These are phyloP conservation scores for Hypoxylon fragiforme DNA, from an alignment of 495 filamentous ascomycete genomes.

Conservation along the genomic window DNA sequence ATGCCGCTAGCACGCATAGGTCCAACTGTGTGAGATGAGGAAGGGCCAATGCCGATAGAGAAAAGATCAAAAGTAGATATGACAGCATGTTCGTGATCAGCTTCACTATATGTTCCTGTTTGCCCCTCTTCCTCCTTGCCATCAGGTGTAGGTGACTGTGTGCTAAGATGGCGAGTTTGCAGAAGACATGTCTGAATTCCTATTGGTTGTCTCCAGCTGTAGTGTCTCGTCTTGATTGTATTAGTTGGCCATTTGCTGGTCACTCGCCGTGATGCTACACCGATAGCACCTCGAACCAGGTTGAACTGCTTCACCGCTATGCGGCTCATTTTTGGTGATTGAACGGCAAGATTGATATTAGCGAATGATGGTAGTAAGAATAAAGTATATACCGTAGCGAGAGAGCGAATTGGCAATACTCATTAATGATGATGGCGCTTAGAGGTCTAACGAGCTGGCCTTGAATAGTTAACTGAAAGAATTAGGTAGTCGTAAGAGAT, in stretches of 20 bases:
- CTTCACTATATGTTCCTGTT: slow-evolving; percentile 40
- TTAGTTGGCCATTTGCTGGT: slow-evolving; percentile 20
- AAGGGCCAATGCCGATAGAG: slow-evolving; percentile 44
- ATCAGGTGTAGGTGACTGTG: slow-evolving; percentile 2
- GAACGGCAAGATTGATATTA: too few species aligned
- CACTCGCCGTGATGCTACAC: slow-evolving; percentile 16
- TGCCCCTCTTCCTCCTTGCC: slow-evolving; percentile 19
- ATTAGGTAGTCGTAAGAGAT: too few species aligned
- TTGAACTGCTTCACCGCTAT: slow-evolving; percentile 33
- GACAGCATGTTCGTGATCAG: slow-evolving; percentile 44
- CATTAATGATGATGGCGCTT: background rate
- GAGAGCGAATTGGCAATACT: background rate
- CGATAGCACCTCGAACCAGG: slow-evolving; percentile 27
- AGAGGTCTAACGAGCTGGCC: background rate
- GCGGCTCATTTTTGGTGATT: slow-evolving; percentile 35
- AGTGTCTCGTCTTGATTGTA: background rate
- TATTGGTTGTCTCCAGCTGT: background rate
- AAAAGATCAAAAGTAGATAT: slow-evolving; percentile 45
- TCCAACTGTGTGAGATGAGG: slow-evolving; percentile 43
- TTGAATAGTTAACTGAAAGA: background rate
- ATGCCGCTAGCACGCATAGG: slow-evolving; percentile 44
- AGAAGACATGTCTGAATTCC: background rate
- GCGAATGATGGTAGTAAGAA: too few species aligned
- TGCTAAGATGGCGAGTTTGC: slow-evolving; percentile 25
- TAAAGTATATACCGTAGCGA: slow-evolving; percentile 3